These are phyloP conservation scores for Paramecium pentaurelia DNA, from an alignment of 73 alveolate genomes.

Conservation along the genomic window DNA sequence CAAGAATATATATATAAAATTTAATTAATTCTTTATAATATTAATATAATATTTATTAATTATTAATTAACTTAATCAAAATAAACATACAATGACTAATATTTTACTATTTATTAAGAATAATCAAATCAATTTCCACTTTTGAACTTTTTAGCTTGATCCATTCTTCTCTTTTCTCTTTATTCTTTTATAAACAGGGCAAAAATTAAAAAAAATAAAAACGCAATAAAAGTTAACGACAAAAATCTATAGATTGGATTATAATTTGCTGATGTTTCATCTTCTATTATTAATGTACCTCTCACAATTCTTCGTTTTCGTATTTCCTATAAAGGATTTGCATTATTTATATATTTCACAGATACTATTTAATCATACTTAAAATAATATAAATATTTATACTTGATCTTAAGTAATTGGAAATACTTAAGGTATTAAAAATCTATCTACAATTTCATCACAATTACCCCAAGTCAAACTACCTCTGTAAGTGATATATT, in stretches of 20 bases:
- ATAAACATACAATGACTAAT: neutral
- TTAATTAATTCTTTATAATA: too few relatives aligned
- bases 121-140: neutral
- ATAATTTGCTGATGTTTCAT: conserved; percentile 27
- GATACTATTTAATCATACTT: neutral
- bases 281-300: neutral
- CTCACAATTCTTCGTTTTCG: neutral
- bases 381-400: neutral
- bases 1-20: too few relatives aligned
- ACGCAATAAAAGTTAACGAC: neutral
- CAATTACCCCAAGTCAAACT: neutral
- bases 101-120: neutral
- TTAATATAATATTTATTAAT: too few relatives aligned
- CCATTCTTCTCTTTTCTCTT: neutral
- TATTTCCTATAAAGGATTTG: neutral
- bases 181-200: neutral
- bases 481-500: conserved; percentile 19
- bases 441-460: neutral
- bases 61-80: too few relatives aligned
- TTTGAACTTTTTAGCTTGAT: neutral
- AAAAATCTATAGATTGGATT: neutral
- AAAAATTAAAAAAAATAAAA: neutral
- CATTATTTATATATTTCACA: neutral
- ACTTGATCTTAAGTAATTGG: neutral
- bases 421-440: neutral